phyloP scores from a whole-genome alignment of 768 basidiomycete species.

The Filobasidium wieringae region DNA sequence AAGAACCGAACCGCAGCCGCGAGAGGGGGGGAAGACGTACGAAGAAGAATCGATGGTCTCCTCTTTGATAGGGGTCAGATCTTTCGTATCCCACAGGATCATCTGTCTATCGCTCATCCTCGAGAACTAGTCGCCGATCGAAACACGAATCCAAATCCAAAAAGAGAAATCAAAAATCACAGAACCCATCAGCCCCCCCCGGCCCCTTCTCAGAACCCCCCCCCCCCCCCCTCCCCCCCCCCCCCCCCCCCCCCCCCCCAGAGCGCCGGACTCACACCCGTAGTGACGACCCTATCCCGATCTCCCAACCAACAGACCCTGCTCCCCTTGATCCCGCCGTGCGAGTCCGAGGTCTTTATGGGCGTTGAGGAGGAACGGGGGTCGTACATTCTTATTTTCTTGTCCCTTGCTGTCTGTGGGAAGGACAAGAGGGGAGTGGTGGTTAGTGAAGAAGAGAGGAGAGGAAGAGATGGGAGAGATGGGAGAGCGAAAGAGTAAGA shows the following conservation, averaged over 20 bases:
- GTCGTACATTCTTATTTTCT: slow-evolving; percentile 85
- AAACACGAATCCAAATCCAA: too few relatives aligned
- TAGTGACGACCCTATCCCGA: slow-evolving; percentile 75
- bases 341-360: slow-evolving; percentile 70
- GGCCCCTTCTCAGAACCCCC: too few relatives aligned
- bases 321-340: slow-evolving; percentile 85
- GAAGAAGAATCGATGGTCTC: slow-evolving; percentile 73
- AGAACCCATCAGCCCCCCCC: background rate
- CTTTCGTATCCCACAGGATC: slow-evolving; percentile 74
- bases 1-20: too few relatives aligned
- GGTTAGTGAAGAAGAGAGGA: background rate
- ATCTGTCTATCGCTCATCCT: slow-evolving; percentile 92
- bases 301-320: slow-evolving; percentile 86
- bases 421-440: background rate
- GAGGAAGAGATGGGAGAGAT: background rate
- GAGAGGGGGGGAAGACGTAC: slow-evolving; percentile 14
- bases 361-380: slow-evolving; percentile 71
- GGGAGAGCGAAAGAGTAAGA: too few relatives aligned
- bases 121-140: slow-evolving; percentile 50
- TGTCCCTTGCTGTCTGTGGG: slow-evolving; percentile 67
- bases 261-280: slow-evolving; percentile 45
- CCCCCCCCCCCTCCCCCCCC: background rate
- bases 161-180: background rate
- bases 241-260: too few relatives aligned
- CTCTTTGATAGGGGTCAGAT: slow-evolving; percentile 64